These are phyloP conservation scores for Penicillium rolfsii DNA, from an alignment of 2,329 filamentous ascomycete genomes.

Conservation along the genomic window DNA sequence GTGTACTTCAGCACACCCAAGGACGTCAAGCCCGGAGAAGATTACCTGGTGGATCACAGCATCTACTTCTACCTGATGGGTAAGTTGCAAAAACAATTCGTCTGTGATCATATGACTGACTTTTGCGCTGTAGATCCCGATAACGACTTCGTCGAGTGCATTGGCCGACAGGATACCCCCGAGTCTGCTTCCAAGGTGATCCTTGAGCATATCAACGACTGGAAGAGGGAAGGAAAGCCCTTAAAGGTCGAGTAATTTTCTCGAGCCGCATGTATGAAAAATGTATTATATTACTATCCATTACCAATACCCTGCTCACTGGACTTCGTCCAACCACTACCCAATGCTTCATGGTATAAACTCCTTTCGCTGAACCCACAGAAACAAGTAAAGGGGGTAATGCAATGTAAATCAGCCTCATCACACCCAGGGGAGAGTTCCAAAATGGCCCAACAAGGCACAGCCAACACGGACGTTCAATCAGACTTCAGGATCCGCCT, in stretches of 20 bases:
- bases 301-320: slow-evolving; percentile 36
- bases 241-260: slow-evolving; percentile 50
- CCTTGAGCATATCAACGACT: slow-evolving; percentile 79
- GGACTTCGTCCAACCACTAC: not conserved
- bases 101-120: slow-evolving; percentile 2
- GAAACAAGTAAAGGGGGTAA: not conserved
- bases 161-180: slow-evolving; percentile 91
- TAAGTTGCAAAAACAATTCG: slow-evolving; percentile 44
- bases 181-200: slow-evolving; percentile 84
- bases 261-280: slow-evolving; percentile 25
- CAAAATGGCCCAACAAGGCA: not conserved
- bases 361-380: not conserved
- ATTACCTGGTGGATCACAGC: slow-evolving; percentile 97
- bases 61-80: slow-evolving; percentile 99
- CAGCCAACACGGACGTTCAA: not conserved
- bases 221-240: slow-evolving; percentile 60
- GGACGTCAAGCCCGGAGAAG: slow-evolving; percentile 86
- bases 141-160: slow-evolving; percentile 95
- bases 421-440: not conserved
- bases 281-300: slow-evolving; percentile 29
- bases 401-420: not conserved
- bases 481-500: not conserved
- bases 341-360: slow-evolving; percentile 3
- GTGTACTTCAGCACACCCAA: slow-evolving; percentile 96
- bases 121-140: slow-evolving; percentile 71